A percentile compares a stretch with the other conserved stretches of the same genome.
These are phyloP conservation scores for Dimargaris cristalligena DNA, from an alignment of 192 early-diverging fungal genomes.

Conservation along the genomic window DNA sequence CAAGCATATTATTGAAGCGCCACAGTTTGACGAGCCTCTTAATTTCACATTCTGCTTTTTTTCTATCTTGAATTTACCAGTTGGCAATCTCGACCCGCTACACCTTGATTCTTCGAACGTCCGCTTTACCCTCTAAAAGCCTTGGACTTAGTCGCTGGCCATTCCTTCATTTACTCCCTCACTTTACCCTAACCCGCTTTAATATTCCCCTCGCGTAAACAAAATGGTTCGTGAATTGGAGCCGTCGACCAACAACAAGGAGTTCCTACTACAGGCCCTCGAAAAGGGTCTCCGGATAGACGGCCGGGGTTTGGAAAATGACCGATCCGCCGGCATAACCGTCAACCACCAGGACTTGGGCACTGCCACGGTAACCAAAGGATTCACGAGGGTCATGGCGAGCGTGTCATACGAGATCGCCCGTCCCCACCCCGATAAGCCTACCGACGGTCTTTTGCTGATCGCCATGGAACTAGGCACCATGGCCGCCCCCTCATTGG, in stretches of 20 bases:
- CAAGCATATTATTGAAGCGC: too few species aligned
- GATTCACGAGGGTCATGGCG: slow-evolving; percentile 63
- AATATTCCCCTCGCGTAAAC: not conserved
- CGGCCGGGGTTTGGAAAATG: slow-evolving; percentile 56
- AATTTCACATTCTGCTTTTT: too few species aligned
- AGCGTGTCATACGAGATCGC: slow-evolving; percentile 52
- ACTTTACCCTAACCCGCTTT: not conserved
- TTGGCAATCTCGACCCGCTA: too few species aligned
- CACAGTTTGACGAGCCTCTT: too few species aligned
- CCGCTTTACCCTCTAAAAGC: too few species aligned
- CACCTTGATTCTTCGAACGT: too few species aligned
- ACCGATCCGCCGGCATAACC: slow-evolving; percentile 43
- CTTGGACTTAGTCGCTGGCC: too few species aligned
- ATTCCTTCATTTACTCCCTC: not conserved
- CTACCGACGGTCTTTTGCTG: slow-evolving; percentile 71
- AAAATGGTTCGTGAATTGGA: slow-evolving; percentile 26
- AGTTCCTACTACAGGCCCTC: slow-evolving; percentile 58
- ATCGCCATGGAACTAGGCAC: slow-evolving; percentile 81
- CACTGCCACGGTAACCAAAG: slow-evolving; percentile 58
- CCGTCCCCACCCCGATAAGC: slow-evolving; percentile 50
- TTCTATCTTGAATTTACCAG: too few species aligned
- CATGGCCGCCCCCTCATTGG: slow-evolving; percentile 65
- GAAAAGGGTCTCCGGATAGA: slow-evolving; percentile 55
- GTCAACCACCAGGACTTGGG: slow-evolving; percentile 52
- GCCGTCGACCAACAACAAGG: slow-evolving; percentile 55